Evolutionary conservation across 2,329 filamentous ascomycete genomes (phyloP), one percentile per base, ranked within the genome.

Genomic region (Mariannaea elegans): DNA sequence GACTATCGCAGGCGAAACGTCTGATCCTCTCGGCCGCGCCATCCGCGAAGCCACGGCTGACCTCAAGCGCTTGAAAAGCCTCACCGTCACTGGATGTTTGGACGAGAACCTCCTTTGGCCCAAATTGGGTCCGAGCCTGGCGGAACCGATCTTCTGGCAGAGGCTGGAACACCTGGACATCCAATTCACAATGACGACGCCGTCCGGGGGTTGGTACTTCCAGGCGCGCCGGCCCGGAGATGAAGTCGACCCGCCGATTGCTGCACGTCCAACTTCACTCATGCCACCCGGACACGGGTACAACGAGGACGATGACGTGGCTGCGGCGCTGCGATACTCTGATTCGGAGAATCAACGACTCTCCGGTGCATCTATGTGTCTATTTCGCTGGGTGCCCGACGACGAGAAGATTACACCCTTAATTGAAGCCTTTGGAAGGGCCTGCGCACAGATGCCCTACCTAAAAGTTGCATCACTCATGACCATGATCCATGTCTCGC

Each of bases 181-280:
- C 29, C 57, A 62, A 21, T 64, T 65, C 48, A 45, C 53, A 19
- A 63, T 65, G 63, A 62, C 54, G 12, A 61, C 53, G n/a, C 63
- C 63, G 31, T 61, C 54, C 5, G 57, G 63, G 47, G 54, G 63
- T 14, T 65, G 61, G 57, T 65, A 65, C 54, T 63, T 65, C 38
- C 52, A 19, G 21, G 61, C 61, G 36, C 59, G 59, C n/a, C 42
- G 32, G 12, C 59, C 61, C 12, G 55, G 50, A 4, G 61, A 64
- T 19, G 36, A 59, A 27, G 24, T 62, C 27, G 47, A 64, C 16
- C 50, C 55, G n/a, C 59, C 54, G 19, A 39, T 36, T 42, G 32
- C 60, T 36, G 24, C 44, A 9, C 46, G 49, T 16, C 31, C 57
- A 29, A 36, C 47, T 24, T 31, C 50, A 16, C 50, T 55, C 13